Evolutionary conservation across 108 stramenopile species (phyloP).

Genomic region (Cyclostephanos tholiformis): DNA sequence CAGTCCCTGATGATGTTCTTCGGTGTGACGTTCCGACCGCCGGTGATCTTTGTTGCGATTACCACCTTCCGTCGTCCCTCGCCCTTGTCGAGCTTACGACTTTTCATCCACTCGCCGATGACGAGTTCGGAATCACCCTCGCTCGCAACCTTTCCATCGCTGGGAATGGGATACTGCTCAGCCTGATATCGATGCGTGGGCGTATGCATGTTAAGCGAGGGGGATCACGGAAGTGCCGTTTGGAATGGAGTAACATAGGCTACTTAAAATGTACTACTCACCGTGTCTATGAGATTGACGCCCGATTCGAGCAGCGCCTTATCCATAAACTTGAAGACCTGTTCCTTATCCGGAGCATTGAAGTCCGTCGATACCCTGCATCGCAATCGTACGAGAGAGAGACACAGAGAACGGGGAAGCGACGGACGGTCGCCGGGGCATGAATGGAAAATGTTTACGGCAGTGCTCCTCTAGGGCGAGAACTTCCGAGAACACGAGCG

Average conservation of each 20-base stretch:
- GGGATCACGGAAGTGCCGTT: not conserved
- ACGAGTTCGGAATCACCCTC: constrained; percentile 83
- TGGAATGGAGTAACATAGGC: not conserved
- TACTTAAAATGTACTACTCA: not conserved
- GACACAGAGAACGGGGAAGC: not conserved
- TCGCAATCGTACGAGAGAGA: not conserved
- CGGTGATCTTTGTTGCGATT: constrained; percentile 90
- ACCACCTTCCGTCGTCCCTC: constrained; percentile 70
- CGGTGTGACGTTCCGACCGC: constrained; percentile 67
- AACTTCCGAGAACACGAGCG: too few species aligned
- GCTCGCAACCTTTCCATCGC: constrained; percentile 44
- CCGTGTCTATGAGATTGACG: constrained; percentile 84
- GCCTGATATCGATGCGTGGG: constrained; percentile 29
- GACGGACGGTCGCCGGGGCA: too few species aligned
- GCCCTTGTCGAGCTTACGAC: constrained; percentile 55
- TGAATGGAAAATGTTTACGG: not conserved
- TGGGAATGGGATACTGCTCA: constrained; percentile 89
- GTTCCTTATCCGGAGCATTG: constrained; percentile 75
- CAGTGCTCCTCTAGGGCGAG: not conserved
- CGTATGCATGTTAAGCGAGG: not conserved
- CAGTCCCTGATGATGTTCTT: constrained; percentile 54
- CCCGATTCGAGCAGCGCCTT: constrained; percentile 73
- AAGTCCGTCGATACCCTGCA: constrained; percentile 68
- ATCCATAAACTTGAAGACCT: constrained; percentile 81
- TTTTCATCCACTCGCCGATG: constrained; percentile 86